Evolutionary conservation across 2,329 filamentous ascomycete species (phyloP), one percentile per base, ranked within the genome.

Genomic region (Monilinia aucupariae): DNA sequence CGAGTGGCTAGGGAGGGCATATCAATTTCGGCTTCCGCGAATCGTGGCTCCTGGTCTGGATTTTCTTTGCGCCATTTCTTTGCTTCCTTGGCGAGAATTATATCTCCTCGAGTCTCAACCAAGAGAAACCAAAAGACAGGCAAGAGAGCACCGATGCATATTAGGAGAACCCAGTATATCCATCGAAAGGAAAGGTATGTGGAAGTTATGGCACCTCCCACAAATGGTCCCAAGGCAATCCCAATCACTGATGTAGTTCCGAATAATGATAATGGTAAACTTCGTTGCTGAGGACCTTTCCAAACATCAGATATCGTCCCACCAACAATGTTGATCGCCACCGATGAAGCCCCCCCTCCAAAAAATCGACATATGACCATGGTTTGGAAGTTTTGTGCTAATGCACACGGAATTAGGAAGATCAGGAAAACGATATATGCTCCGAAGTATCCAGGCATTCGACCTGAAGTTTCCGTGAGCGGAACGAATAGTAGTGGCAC

Each of bases 201-300:
- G 5, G 69, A 55, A 39, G 72, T 68, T 2, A 65, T 64, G 6
- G 68, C 68, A 20, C 72, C 72, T n/a, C 72, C 49, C 3, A 73
- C 67, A 17, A 56, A 56, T 3, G 72, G 72, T 12, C 72, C 72
- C 2, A 72, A 49, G 20, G 66, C 71, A 25, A 86, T 90, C 10
- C 88, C 89, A n/a, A 83, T 86, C 22, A 91, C 88, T 0, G 87
- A 91, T 0, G 87, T 90, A 68, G 91, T 89, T 58, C 91, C 88
- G 32, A 88, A 85, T 62, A 85, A 61, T 25, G 59, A 64, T 32
- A 74, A 62, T 22, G 72, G 71, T 12, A 71, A 49, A 37, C 69
- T 69, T 27, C 74, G 64, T 3, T 68, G 70, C 65, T 67, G 41
- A 1, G 58, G 64, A 30, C 65, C 72, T 55, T 66, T 48, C 55